Conservation (phyloP, 495 filamentous ascomycete genomes). For the Aspergillus ostianus region DNA sequence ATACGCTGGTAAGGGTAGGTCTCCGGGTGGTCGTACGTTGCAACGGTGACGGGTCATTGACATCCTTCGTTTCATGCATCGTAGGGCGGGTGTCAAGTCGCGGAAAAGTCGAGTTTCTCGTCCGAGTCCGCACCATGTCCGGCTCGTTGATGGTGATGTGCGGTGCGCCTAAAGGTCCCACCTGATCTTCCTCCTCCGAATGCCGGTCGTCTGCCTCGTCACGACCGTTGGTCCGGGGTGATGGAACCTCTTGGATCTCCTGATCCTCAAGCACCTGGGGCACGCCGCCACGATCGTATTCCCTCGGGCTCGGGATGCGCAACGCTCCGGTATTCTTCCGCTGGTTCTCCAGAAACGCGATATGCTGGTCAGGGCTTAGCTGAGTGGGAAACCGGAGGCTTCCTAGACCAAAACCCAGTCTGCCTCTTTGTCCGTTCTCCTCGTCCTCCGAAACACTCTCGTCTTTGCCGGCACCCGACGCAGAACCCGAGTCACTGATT, state of each 20-base stretch:
- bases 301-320: slow-evolving; percentile 83
- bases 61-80: slow-evolving; percentile 35
- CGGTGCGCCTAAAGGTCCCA: slow-evolving; percentile 39
- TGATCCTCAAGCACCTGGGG: slow-evolving; percentile 59
- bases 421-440: slow-evolving; percentile 13
- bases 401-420: slow-evolving; percentile 23
- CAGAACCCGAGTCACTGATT: slow-evolving; percentile 25
- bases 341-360: slow-evolving; percentile 82
- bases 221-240: slow-evolving; percentile 10
- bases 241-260: slow-evolving; percentile 12
- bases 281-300: slow-evolving; percentile 74
- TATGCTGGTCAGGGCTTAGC: slow-evolving; percentile 68
- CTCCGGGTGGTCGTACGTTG: slow-evolving; percentile 24
- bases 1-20: slow-evolving; percentile 36
- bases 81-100: slow-evolving; percentile 41
- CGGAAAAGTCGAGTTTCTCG: slow-evolving; percentile 37
- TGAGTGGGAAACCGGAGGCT: slow-evolving; percentile 50
- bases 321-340: slow-evolving; percentile 71
- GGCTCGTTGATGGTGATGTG: slow-evolving; percentile 67
- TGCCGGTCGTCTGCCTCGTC: slow-evolving; percentile 17
- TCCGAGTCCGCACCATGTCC: slow-evolving; percentile 34
- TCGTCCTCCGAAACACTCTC: slow-evolving; percentile 21
- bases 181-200: slow-evolving; percentile 25
- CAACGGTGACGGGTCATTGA: slow-evolving; percentile 21
- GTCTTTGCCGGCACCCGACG: slow-evolving; percentile 22